Percentiles rank a stretch among this genome's conserved stretches.
Evolutionary conservation across 331 rosid species (phyloP).

Genomic region (Quercus lobata): DNA sequence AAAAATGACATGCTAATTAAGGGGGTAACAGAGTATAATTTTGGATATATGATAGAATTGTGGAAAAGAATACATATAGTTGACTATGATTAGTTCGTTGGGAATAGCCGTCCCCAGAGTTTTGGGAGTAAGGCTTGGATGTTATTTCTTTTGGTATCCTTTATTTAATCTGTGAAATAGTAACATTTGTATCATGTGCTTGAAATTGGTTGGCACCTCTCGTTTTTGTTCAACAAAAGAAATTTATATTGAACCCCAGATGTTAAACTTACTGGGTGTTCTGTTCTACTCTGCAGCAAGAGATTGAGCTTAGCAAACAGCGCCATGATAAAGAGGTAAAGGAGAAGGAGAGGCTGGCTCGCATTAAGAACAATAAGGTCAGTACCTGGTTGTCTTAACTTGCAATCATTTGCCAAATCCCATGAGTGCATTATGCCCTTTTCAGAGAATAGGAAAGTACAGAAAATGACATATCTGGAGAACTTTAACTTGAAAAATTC

Average conservation of each 20-base stretch:
- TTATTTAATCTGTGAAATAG: background rate
- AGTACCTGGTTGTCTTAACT: background rate
- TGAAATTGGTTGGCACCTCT: background rate
- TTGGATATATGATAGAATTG: too few species aligned
- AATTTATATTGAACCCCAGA: background rate
- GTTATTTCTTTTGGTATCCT: too few species aligned
- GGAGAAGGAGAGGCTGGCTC: constrained; percentile 76
- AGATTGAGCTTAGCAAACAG: constrained; percentile 72
- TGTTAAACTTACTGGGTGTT: background rate
- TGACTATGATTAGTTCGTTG: too few species aligned
- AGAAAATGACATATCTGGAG: background rate
- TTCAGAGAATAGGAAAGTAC: background rate
- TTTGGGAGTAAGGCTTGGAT: too few species aligned
- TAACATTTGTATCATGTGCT: background rate
- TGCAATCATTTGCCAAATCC: background rate
- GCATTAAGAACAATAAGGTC: constrained; percentile 72
- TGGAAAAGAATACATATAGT: too few species aligned
- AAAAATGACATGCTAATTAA: too few species aligned
- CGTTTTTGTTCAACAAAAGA: background rate
- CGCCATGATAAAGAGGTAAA: constrained; percentile 85
- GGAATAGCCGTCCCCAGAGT: too few species aligned
- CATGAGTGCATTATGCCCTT: background rate
- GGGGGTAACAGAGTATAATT: too few species aligned
- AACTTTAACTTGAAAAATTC: background rate
- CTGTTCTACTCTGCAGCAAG: constrained; percentile 51